phyloP scores from a whole-genome alignment of 495 filamentous ascomycete species.

The Penicillium dipodomyicola region DNA sequence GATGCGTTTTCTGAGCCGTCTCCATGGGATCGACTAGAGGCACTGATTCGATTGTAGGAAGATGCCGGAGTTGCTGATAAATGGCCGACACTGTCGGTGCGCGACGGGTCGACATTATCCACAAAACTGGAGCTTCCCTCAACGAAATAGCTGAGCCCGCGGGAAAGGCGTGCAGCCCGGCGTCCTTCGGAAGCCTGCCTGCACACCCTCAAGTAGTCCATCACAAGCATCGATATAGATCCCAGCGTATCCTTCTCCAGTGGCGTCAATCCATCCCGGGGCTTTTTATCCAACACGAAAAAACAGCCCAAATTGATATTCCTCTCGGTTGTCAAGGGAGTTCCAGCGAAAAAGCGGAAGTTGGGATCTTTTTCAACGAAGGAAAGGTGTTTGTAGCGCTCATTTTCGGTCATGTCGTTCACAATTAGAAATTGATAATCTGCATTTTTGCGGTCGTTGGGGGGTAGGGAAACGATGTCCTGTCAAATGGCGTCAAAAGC shows the following conservation, averaged over 20 bases:
- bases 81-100: constrained; percentile 23
- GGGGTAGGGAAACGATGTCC: constrained; percentile 37
- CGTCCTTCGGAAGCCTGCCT: constrained; percentile 56
- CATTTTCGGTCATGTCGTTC: constrained; percentile 40
- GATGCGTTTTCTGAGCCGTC: constrained; percentile 30
- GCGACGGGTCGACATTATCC: constrained; percentile 31
- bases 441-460: constrained; percentile 28
- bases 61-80: constrained; percentile 28
- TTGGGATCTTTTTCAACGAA: constrained; percentile 43
- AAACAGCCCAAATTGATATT: constrained; percentile 71
- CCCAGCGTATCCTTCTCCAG: constrained; percentile 43
- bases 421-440: constrained; percentile 37
- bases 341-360: constrained; percentile 51
- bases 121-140: constrained; percentile 52
- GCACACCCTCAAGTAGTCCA: constrained; percentile 61
- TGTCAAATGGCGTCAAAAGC: constrained; percentile 13
- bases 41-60: constrained; percentile 27
- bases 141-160: constrained; percentile 62
- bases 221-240: constrained; percentile 54
- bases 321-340: constrained; percentile 59
- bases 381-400: constrained; percentile 39
- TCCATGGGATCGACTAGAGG: constrained; percentile 30
- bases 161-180: constrained; percentile 57
- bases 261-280: constrained; percentile 34
- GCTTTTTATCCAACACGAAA: constrained; percentile 58